Evolutionary conservation across 148 eudicot species (phyloP).

Genomic region (Fagopyrum esculentum): DNA sequence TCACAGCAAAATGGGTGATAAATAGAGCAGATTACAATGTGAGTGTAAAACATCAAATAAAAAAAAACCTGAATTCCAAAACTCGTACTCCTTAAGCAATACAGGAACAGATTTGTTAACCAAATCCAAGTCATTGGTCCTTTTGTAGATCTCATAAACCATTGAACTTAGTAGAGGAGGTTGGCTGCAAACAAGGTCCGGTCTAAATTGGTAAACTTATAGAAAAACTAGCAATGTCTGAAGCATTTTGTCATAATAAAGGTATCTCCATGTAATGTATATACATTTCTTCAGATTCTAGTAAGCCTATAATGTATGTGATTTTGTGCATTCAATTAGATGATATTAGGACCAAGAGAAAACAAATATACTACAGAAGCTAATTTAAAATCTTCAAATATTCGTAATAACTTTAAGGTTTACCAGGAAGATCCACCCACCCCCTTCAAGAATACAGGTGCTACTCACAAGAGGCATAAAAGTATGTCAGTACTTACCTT

Average conservation of each 20-base stretch:
- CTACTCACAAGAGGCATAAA: background rate
- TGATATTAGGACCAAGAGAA: background rate
- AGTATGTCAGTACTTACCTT: conserved; percentile 36
- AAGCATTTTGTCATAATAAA: background rate
- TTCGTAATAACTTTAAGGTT: background rate
- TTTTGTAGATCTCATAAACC: conserved; percentile 57
- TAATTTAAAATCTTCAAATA: too few relatives aligned
- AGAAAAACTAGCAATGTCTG: background rate
- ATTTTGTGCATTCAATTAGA: background rate
- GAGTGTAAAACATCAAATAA: background rate
- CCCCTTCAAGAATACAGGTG: background rate
- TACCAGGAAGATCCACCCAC: background rate
- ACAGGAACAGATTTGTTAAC: conserved; percentile 60
- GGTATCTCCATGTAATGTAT: background rate
- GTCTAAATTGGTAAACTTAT: background rate
- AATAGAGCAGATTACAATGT: too few relatives aligned
- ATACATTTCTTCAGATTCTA: background rate
- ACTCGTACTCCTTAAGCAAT: conserved; percentile 58
- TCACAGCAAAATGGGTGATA: background rate
- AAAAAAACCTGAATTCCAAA: conserved; percentile 73
- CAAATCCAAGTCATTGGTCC: conserved; percentile 51
- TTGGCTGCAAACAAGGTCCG: conserved; percentile 46
- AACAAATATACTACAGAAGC: background rate
- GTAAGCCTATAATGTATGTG: background rate
- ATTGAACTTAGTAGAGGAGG: conserved; percentile 88